Evolutionary conservation across 306 rosid genomes (phyloP), one percentile per base, ranked within the genome.

Genomic region (Fragaria nilgerrensis): DNA sequence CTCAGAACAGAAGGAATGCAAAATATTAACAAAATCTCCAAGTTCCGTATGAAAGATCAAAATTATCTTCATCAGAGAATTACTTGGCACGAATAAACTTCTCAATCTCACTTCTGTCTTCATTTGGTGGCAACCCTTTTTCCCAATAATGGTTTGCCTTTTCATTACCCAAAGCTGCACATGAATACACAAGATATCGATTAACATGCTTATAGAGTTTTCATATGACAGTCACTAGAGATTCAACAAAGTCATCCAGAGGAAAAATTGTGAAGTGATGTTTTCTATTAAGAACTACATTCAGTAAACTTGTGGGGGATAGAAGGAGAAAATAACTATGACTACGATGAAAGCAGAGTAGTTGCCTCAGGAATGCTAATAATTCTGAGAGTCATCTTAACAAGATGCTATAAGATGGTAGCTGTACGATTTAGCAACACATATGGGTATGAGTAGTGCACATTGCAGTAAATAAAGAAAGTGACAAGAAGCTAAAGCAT

Each of bases 71-170:
- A 48, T 61, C 82, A 63, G 45, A 73, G 6, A 50, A 25, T 87
- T 92, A 94, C 98, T 94, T 94, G 85, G 87, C 80, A 61, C 83
- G 86, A 75, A 90, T 90, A 83, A 90, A 88, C 64, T 81, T 90
- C 75, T 86, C 88, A 2, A 83, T 69, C 72, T 63, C 88, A 37
- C 61, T 76, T 78, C 83, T 81, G 82, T 92, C 93, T 77, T 82
- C 82, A 82, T 84, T 65, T 59, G 85, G 77, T 1, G 90, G 92
- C 48, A 90, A 81, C 62, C 81, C 83, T n/a, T 93, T 96, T 79
- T 94, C 98, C 97, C 97, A 92, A 53, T 89, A 82, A 77, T 68
- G 74, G 79, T 92, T 94, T 61, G 97, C 89, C 79, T 80, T 90
- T 65, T 61, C 85, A 78, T 94, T 94, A 59, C 98, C 96, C 90